Percentiles rank a stretch among this genome's conserved stretches.
Conservation (phyloP, 148 eudicot genomes). For the Rhododendron griersonianum region DNA sequence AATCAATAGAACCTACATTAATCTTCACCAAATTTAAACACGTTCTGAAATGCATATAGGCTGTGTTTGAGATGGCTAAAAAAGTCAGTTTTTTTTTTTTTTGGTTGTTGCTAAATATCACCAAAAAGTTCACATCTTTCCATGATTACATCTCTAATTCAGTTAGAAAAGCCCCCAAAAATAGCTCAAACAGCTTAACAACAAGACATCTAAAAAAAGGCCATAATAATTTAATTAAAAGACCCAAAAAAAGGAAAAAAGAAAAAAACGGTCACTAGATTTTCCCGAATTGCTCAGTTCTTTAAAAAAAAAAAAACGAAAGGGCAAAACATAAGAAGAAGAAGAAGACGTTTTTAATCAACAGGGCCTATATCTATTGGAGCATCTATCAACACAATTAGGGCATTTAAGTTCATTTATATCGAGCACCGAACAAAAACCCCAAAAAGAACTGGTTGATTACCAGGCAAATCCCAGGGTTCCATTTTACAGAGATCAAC, state of each 20-base stretch:
- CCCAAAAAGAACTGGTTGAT: background rate
- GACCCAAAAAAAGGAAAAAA: too few species aligned
- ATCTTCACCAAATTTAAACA: background rate
- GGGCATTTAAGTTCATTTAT: background rate
- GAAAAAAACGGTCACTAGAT: background rate
- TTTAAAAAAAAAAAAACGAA: too few species aligned
- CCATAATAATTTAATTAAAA: background rate
- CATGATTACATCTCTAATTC: background rate
- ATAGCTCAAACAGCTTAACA: background rate
- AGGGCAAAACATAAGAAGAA: background rate
- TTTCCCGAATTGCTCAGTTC: background rate
- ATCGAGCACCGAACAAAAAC: background rate
- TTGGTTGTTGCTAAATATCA: background rate
- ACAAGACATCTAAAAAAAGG: background rate
- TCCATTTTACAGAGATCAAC: slow-evolving; percentile 85
- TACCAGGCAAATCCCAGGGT: slow-evolving; percentile 98
- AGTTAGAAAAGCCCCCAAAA: background rate
- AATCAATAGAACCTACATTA: background rate
- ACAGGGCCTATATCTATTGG: background rate
- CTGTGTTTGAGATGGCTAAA: background rate
- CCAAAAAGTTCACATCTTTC: background rate
- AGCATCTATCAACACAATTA: background rate
- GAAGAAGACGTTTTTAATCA: background rate
- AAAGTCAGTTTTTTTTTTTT: background rate
- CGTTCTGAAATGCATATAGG: background rate